phyloP scores from a whole-genome alignment of 257 asterid species.

The Penstemon barbatus region DNA sequence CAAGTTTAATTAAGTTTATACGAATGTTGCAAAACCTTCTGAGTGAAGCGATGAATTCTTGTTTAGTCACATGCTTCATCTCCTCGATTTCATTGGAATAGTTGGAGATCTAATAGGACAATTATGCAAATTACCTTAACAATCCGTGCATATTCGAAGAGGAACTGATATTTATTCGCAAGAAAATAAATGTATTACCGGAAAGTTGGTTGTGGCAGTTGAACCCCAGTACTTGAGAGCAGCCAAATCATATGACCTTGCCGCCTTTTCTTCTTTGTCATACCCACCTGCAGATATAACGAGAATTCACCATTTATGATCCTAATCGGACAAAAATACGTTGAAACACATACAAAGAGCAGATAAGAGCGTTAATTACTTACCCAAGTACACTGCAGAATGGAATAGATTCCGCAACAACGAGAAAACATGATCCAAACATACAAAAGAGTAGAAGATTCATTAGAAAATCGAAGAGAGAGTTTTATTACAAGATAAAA shows the following conservation, averaged over 20 bases:
- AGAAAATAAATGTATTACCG: constrained; percentile 42
- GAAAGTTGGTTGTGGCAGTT: constrained; percentile 86
- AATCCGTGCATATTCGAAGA: constrained; percentile 14
- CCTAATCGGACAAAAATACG: not conserved
- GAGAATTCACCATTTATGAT: constrained; percentile 15
- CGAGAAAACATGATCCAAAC: constrained; percentile 33
- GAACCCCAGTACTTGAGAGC: constrained; percentile 96
- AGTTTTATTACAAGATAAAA: not conserved
- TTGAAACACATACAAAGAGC: not conserved
- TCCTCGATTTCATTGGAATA: constrained; percentile 78
- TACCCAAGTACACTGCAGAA: constrained; percentile 87
- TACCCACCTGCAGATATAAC: constrained; percentile 67
- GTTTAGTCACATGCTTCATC: constrained; percentile 76
- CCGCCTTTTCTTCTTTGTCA: constrained; percentile 94
- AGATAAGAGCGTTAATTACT: constrained; percentile 21
- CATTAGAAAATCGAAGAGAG: constrained; percentile 21
- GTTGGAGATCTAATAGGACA: constrained; percentile 50
- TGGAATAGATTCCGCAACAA: constrained; percentile 29
- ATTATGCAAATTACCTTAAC: not conserved
- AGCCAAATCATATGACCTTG: constrained; percentile 87
- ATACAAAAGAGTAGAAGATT: constrained; percentile 39
- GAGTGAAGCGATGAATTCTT: constrained; percentile 89
- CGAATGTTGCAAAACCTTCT: constrained; percentile 50
- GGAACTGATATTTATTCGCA: not conserved
- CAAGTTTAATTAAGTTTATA: not conserved